phyloP scores from a whole-genome alignment of 2,329 filamentous ascomycete genomes.

The Sphaerulina musiva region DNA sequence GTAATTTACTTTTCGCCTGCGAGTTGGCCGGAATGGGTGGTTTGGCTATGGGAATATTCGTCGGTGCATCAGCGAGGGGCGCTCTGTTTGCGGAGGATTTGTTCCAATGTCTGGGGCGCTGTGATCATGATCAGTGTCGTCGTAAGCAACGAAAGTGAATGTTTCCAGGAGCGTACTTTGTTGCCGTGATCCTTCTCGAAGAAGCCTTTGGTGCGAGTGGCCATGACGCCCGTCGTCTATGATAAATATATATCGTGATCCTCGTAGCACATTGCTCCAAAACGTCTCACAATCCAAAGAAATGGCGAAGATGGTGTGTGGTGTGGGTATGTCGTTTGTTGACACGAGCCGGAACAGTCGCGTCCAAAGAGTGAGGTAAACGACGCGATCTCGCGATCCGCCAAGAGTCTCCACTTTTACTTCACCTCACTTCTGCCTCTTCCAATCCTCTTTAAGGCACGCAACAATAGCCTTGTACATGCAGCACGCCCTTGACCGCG shows the following conservation, averaged over 20 bases:
- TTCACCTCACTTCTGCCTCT: too few relatives aligned
- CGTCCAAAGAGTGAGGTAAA: background rate
- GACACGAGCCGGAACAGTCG: background rate
- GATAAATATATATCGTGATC: background rate
- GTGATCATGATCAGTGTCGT: background rate
- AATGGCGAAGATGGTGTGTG: background rate
- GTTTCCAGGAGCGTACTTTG: slow-evolving; percentile 33
- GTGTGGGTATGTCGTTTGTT: background rate
- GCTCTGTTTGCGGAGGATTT: slow-evolving; percentile 15
- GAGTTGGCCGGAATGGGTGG: slow-evolving; percentile 46
- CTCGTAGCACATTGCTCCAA: background rate
- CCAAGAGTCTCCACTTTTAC: too few relatives aligned
- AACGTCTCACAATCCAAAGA: background rate
- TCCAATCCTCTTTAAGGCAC: too few relatives aligned
- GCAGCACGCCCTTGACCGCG: too few relatives aligned
- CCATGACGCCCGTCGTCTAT: slow-evolving; percentile 14
- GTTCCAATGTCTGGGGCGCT: slow-evolving; percentile 27
- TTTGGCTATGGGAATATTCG: slow-evolving; percentile 28
- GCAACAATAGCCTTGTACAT: too few relatives aligned
- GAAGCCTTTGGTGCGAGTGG: slow-evolving; percentile 44
- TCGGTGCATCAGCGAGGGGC: slow-evolving; percentile 20
- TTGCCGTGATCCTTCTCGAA: slow-evolving; percentile 45
- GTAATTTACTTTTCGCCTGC: slow-evolving; percentile 50
- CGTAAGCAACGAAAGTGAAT: background rate
- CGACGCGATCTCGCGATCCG: too few relatives aligned